A percentile compares a stretch with the other conserved stretches of the same genome.
phyloP scores from a whole-genome alignment of 2,329 filamentous ascomycete species.

The Claviceps spartinae region DNA sequence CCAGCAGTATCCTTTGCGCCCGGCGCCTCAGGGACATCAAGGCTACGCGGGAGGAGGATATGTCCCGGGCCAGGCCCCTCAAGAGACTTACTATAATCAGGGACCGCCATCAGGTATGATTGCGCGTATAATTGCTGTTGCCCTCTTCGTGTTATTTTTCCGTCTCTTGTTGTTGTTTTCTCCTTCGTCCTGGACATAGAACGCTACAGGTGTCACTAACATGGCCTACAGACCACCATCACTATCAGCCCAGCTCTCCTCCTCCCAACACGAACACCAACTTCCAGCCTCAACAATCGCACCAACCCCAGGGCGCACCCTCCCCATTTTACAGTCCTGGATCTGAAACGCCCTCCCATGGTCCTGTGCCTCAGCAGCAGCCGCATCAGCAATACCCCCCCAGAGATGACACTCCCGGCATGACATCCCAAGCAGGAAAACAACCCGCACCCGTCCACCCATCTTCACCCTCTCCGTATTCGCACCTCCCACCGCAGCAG shows the following conservation, averaged over 20 bases:
- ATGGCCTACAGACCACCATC: constrained; percentile 26
- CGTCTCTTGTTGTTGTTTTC: too few species aligned
- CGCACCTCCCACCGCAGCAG: constrained; percentile 30
- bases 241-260: constrained; percentile 32
- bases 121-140: too few species aligned
- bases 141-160: too few species aligned
- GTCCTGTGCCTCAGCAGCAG: constrained; percentile 17
- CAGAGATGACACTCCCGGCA: constrained; percentile 35
- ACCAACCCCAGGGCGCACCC: constrained; percentile 20
- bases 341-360: constrained; percentile 34
- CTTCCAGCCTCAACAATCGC: constrained; percentile 19
- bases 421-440: constrained; percentile 12
- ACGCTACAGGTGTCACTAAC: too few species aligned
- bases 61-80: constrained; percentile 30
- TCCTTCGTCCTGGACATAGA: too few species aligned
- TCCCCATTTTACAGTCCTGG: constrained; percentile 56
- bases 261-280: constrained; percentile 29
- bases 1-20: constrained; percentile 50
- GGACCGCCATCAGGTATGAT: constrained; percentile 27
- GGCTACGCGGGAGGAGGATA: constrained; percentile 30
- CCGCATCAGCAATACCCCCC: constrained; percentile 30
- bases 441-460: constrained; percentile 24
- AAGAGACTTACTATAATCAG: constrained; percentile 55
- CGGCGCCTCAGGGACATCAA: constrained; percentile 32
- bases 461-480: constrained; percentile 33